These are phyloP conservation scores for Pilasporangium apinafurcum DNA, from an alignment of 352 stramenopile genomes.

Conservation along the genomic window DNA sequence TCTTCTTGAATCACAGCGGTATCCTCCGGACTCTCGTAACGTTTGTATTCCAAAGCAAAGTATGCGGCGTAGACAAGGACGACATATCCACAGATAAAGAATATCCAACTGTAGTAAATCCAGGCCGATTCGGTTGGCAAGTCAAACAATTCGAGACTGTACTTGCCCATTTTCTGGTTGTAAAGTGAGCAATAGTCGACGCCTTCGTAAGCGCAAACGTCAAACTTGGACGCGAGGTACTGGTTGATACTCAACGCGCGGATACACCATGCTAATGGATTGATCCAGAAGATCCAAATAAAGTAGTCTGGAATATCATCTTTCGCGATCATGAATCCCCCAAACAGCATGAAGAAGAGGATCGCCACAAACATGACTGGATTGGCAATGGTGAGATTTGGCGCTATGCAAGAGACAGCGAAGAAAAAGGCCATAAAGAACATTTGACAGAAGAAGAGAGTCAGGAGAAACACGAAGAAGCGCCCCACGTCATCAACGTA, in stretches of 20 bases:
- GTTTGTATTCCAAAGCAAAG: conserved; percentile 35
- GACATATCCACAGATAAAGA: conserved; percentile 35
- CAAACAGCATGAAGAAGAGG: conserved; percentile 49
- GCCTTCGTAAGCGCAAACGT: conserved; percentile 31
- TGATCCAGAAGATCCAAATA: conserved; percentile 71
- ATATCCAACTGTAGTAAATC: conserved; percentile 46
- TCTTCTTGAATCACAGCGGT: too few species aligned
- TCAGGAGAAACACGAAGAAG: conserved; percentile 49
- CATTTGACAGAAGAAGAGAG: conserved; percentile 51
- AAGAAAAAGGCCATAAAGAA: conserved; percentile 63
- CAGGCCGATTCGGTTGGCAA: conserved; percentile 38
- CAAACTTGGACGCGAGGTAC: conserved; percentile 30
- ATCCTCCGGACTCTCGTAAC: conserved; percentile 26
- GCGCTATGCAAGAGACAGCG: conserved; percentile 27
- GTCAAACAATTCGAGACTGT: conserved; percentile 34
- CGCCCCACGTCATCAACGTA: conserved; percentile 27
- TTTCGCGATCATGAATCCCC: conserved; percentile 46
- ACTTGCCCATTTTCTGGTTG: conserved; percentile 24
- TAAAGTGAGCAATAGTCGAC: conserved; percentile 37
- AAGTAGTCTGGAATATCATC: conserved; percentile 47
- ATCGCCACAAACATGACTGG: conserved; percentile 41
- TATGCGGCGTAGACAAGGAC: conserved; percentile 23
- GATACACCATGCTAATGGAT: conserved; percentile 50
- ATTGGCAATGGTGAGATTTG: conserved; percentile 40
- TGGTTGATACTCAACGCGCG: conserved; percentile 49